Evolutionary conservation across 257 asterid genomes (phyloP).

Genomic region (Solanum chaucha): DNA sequence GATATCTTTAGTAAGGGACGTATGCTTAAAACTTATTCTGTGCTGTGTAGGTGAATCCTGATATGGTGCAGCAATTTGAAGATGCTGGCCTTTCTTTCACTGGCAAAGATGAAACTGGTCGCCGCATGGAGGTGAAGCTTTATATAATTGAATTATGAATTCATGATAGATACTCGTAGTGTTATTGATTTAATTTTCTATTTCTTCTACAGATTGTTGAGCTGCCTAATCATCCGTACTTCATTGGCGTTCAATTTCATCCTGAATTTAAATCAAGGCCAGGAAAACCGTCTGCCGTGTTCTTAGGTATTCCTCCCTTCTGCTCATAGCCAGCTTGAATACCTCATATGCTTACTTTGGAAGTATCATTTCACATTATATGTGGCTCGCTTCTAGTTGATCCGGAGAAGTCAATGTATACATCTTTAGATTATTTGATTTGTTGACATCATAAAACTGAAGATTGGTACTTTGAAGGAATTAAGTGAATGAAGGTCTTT

Average conservation of each 20-base stretch:
- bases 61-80: slow-evolving; percentile 56
- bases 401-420: background rate
- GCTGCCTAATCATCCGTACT: slow-evolving; percentile 58
- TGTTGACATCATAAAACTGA: background rate
- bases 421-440: background rate
- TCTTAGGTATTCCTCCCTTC: slow-evolving; percentile 32
- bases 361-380: background rate
- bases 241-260: slow-evolving; percentile 66
- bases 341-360: background rate
- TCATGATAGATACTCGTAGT: background rate
- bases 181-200: background rate
- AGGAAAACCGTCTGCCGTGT: slow-evolving; percentile 60
- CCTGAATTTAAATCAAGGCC: slow-evolving; percentile 80
- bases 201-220: slow-evolving; percentile 46
- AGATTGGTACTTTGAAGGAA: background rate
- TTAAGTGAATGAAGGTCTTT: background rate
- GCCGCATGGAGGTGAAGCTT: slow-evolving; percentile 64
- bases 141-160: background rate
- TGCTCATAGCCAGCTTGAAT: background rate
- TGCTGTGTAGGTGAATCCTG: slow-evolving; percentile 57
- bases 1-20: background rate
- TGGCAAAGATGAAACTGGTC: slow-evolving; percentile 69
- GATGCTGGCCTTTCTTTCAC: slow-evolving; percentile 58
- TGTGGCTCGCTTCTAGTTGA: background rate
- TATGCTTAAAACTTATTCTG: background rate